A percentile compares a stretch with the other conserved stretches of the same genome.
phyloP scores from a whole-genome alignment of 2,329 filamentous ascomycete species.

The Curvularia eragrostidis region DNA sequence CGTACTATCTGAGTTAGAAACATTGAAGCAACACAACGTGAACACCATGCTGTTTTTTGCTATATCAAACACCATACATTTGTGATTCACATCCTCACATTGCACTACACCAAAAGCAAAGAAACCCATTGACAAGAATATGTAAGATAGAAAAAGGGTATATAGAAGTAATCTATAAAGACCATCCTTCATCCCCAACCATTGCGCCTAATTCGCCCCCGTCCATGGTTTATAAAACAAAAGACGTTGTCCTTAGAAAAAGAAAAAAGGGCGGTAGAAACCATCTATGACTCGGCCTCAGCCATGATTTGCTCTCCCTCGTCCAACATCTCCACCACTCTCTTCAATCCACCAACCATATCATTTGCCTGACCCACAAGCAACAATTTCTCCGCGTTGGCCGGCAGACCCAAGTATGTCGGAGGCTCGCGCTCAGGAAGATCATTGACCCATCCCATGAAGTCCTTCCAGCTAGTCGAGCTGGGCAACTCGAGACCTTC shows the following conservation, averaged over 20 bases:
- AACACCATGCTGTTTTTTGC: neutral
- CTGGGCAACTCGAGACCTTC: constrained; percentile 75
- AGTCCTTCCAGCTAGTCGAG: constrained; percentile 83
- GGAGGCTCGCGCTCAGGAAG: constrained; percentile 95
- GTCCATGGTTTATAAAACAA: neutral
- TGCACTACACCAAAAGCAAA: neutral
- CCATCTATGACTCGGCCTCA: constrained; percentile 53
- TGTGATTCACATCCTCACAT: neutral
- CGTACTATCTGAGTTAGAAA: too few species aligned
- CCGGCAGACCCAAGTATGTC: constrained; percentile 90
- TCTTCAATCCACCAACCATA: constrained; percentile 82
- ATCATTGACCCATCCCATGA: constrained; percentile 87
- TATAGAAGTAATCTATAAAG: neutral
- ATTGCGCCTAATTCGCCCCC: neutral
- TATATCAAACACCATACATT: neutral
- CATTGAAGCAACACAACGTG: neutral
- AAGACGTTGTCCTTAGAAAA: neutral
- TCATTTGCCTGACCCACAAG: constrained; percentile 85
- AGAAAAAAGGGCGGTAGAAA: neutral
- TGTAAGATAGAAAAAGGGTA: neutral
- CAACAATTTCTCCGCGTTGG: constrained; percentile 94
- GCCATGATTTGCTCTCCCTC: constrained; percentile 91
- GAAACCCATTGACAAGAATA: neutral
- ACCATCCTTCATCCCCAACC: neutral
- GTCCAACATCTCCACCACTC: constrained; percentile 86